Conservation (phyloP, 192 early-diverging fungal species). For the Cetraspora pellucida region DNA sequence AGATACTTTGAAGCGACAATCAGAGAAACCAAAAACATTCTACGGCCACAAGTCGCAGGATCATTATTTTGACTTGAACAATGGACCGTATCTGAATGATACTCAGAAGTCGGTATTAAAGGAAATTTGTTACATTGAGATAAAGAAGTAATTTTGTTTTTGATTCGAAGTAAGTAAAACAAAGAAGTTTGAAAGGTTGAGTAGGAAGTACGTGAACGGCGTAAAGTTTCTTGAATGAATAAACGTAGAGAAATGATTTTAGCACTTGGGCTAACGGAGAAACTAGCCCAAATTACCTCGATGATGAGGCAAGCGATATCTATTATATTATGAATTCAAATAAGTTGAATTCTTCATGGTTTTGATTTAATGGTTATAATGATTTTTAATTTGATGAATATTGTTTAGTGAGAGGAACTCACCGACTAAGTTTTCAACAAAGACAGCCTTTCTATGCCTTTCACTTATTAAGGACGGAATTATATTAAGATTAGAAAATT, state of each 20-base stretch:
- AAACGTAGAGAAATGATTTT: conserved; percentile 56
- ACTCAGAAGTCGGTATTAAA: not conserved
- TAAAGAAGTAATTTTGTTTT: conserved; percentile 25
- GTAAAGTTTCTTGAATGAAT: conserved; percentile 76
- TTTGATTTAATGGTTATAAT: not conserved
- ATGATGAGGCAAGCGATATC: conserved; percentile 61
- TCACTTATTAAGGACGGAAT: conserved; percentile 31
- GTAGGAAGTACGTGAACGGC: conserved; percentile 75
- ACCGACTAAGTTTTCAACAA: conserved; percentile 31
- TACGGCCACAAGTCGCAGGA: conserved; percentile 60
- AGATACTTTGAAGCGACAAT: conserved; percentile 89
- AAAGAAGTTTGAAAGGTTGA: conserved; percentile 79
- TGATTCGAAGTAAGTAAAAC: conserved; percentile 66
- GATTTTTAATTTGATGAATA: not conserved
- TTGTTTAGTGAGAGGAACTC: not conserved
- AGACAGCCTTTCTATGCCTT: conserved; percentile 26
- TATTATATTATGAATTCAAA: conserved; percentile 27
- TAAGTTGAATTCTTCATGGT: too few species aligned
- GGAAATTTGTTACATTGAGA: conserved; percentile 23
- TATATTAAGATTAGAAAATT: conserved; percentile 24
- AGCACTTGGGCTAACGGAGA: conserved; percentile 32
- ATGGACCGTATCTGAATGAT: not conserved
- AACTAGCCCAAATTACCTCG: conserved; percentile 55
- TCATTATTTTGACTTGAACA: conserved; percentile 28
- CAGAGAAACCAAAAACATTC: conserved; percentile 83